Percentiles rank a stretch among this genome's conserved stretches.
Evolutionary conservation across 2,329 filamentous ascomycete genomes (phyloP).

Genomic region (Colletotrichum abscissum): DNA sequence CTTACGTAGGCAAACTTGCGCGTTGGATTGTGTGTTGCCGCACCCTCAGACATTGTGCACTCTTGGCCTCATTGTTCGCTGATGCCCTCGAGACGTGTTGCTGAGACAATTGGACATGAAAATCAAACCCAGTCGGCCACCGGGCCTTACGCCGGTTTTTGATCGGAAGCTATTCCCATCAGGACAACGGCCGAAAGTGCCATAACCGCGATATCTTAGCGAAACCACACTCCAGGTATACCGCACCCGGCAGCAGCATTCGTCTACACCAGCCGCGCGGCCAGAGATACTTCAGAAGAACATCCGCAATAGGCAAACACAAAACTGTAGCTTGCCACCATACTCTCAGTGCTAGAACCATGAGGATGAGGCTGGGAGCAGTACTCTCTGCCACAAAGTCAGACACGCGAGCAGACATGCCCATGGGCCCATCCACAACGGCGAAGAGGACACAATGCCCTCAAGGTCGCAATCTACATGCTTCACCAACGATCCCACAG

Average conservation of each 20-base stretch:
- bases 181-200: background rate
- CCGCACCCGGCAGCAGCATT: background rate
- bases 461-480: conserved; percentile 18
- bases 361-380: background rate
- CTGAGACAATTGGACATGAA: background rate
- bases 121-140: background rate
- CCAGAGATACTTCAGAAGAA: background rate
- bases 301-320: background rate
- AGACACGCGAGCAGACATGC: background rate
- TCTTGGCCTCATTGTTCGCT: background rate
- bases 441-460: background rate
- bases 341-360: background rate
- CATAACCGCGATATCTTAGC: background rate
- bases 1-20: conserved; percentile 14
- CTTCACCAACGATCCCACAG: background rate
- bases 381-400: background rate
- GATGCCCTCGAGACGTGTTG: background rate
- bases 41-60: background rate
- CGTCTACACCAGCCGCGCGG: background rate
- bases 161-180: background rate
- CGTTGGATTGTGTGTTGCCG: background rate
- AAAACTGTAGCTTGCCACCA: background rate
- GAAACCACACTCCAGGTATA: background rate
- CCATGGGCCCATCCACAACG: background rate
- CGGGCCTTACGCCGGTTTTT: background rate